Conservation (phyloP, 2,329 filamentous ascomycete species). For the Neofusicoccum kwambonambiense region DNA sequence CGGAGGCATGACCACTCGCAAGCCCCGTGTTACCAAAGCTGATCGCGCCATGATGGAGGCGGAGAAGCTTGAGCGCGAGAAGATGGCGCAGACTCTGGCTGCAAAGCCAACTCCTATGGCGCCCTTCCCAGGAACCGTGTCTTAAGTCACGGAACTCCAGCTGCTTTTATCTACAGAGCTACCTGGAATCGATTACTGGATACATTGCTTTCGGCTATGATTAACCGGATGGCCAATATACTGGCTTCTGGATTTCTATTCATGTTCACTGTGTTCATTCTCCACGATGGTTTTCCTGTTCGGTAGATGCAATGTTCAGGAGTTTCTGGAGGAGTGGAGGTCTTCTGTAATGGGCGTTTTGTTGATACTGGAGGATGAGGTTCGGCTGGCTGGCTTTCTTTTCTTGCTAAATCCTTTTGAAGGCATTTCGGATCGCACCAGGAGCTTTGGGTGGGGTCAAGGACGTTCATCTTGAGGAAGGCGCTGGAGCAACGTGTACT, state of each 20-base stretch:
- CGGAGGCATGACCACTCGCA: slow-evolving; percentile 71
- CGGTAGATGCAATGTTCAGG: background rate
- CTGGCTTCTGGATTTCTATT: background rate
- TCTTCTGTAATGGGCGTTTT: background rate
- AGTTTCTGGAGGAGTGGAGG: background rate
- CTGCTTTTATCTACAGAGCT: background rate
- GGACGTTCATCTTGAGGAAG: background rate
- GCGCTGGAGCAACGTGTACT: slow-evolving; percentile 7
- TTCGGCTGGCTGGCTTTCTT: background rate
- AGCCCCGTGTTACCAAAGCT: slow-evolving; percentile 82
- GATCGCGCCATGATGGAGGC: slow-evolving; percentile 78
- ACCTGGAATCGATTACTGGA: background rate
- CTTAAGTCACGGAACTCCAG: background rate
- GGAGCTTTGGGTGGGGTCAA: background rate
- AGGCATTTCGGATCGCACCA: slow-evolving; percentile 1
- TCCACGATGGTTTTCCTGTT: background rate
- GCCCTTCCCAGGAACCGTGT: slow-evolving; percentile 1
- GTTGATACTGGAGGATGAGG: background rate
- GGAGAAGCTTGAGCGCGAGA: slow-evolving; percentile 75
- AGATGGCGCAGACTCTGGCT: slow-evolving; percentile 34
- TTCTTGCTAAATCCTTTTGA: background rate
- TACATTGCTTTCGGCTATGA: background rate
- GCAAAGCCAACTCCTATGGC: slow-evolving; percentile 14
- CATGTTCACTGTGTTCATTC: background rate
- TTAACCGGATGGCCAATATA: background rate